phyloP scores from a whole-genome alignment of 805 yeast species.

The Kuraishia capsulata region DNA sequence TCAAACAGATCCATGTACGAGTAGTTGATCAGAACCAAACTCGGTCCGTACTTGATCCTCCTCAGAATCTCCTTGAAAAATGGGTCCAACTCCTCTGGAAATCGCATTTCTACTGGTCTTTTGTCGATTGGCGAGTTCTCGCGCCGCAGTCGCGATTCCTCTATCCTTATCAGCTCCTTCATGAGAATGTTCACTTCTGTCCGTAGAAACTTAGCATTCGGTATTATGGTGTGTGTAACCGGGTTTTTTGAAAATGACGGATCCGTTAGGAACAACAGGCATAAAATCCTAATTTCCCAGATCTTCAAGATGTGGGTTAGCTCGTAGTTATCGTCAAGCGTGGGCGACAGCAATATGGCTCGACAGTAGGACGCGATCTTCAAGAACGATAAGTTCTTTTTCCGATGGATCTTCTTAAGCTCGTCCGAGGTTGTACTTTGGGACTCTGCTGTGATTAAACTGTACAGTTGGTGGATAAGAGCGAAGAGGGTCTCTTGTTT shows the following conservation, averaged over 20 bases:
- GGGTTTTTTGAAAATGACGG: slow-evolving; percentile 5
- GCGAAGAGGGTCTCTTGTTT: not conserved
- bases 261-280: slow-evolving; percentile 12
- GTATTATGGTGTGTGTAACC: slow-evolving; percentile 10
- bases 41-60: slow-evolving; percentile 33
- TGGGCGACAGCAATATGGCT: slow-evolving; percentile 15
- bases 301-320: slow-evolving; percentile 35
- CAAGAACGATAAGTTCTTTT: slow-evolving; percentile 8
- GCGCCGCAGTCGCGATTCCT: slow-evolving; percentile 5
- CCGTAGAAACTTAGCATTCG: slow-evolving; percentile 16
- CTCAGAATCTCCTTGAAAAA: slow-evolving; percentile 22
- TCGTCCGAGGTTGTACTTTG: not conserved
- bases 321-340: slow-evolving; percentile 1
- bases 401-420: not conserved
- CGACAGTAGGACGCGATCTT: slow-evolving; percentile 19
- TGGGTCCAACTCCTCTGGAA: slow-evolving; percentile 12
- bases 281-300: slow-evolving; percentile 25
- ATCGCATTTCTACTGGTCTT: slow-evolving; percentile 4
- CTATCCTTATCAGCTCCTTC: slow-evolving; percentile 14
- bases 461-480: not conserved
- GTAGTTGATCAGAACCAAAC: slow-evolving; percentile 30
- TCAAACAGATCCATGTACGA: slow-evolving; percentile 30
- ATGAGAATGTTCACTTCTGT: slow-evolving; percentile 17
- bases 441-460: not conserved
- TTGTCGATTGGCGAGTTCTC: not conserved